A percentile compares a stretch with the other conserved stretches of the same genome.
Evolutionary conservation across 768 basidiomycete species (phyloP).

Genomic region (Suillus fuscotomentosus): DNA sequence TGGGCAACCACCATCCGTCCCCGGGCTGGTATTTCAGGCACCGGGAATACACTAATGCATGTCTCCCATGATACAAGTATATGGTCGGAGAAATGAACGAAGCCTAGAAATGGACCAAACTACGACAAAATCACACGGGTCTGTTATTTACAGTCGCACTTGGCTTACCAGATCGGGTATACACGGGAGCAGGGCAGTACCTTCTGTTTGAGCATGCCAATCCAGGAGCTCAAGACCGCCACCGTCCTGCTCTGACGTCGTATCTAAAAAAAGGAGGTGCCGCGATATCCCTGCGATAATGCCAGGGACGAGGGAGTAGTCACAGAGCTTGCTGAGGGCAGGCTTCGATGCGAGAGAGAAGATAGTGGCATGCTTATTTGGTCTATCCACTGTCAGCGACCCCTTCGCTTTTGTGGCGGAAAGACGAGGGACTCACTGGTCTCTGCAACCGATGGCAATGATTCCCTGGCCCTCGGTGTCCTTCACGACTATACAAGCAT

Average conservation of each 20-base stretch:
- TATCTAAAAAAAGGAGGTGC: slow-evolving; percentile 25
- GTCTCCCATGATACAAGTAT: slow-evolving; percentile 28
- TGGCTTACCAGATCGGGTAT: slow-evolving; percentile 18
- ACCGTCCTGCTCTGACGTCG: slow-evolving; percentile 12
- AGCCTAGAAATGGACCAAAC: slow-evolving; percentile 27
- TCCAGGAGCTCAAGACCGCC: slow-evolving; percentile 28
- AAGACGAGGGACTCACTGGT: slow-evolving; percentile 6
- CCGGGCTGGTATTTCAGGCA: slow-evolving; percentile 21
- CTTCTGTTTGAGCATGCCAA: slow-evolving; percentile 24
- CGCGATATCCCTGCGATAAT: slow-evolving; percentile 21
- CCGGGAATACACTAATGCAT: slow-evolving; percentile 24
- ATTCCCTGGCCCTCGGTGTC: slow-evolving; percentile 9
- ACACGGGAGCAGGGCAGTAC: slow-evolving; percentile 24
- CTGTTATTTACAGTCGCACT: not conserved
- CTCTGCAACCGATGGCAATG: slow-evolving; percentile 21
- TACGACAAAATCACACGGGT: slow-evolving; percentile 1
- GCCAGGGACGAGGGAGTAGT: slow-evolving; percentile 23
- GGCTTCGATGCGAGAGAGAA: slow-evolving; percentile 16
- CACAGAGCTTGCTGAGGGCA: slow-evolving; percentile 21
- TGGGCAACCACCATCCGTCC: slow-evolving; percentile 21
- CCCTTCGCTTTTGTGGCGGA: not conserved
- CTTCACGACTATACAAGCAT: slow-evolving; percentile 21
- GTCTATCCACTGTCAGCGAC: slow-evolving; percentile 8
- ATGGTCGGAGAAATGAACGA: slow-evolving; percentile 21
- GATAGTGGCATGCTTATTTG: slow-evolving; percentile 17